phyloP scores from a whole-genome alignment of 495 filamentous ascomycete genomes.

The Tuber magnatum region DNA sequence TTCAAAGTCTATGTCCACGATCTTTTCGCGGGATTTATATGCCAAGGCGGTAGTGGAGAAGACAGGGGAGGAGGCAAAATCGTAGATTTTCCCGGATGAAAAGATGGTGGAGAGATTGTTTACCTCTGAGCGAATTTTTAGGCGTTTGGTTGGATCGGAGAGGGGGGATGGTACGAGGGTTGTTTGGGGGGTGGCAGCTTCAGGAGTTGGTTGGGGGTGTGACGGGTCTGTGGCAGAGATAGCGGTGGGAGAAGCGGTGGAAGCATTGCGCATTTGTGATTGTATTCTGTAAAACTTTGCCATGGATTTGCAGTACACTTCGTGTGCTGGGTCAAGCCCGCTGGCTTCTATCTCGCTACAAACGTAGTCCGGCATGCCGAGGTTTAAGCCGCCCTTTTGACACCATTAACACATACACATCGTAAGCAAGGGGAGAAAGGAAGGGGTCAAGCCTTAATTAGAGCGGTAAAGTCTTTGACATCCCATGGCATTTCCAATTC shows the following conservation, averaged over 20 bases:
- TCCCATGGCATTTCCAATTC: constrained; percentile 23
- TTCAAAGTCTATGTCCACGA: constrained; percentile 21
- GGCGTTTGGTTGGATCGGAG: neutral
- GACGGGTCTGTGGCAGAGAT: neutral
- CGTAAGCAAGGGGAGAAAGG: neutral
- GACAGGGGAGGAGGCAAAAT: constrained; percentile 23
- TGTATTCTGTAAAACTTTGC: neutral
- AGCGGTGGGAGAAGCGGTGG: neutral
- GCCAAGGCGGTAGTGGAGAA: constrained; percentile 14
- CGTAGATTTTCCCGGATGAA: constrained; percentile 22
- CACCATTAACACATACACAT: neutral
- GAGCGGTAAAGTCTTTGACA: constrained; percentile 23
- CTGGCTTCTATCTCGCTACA: constrained; percentile 16
- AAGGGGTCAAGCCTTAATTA: constrained; percentile 11
- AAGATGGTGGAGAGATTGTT: constrained; percentile 19
- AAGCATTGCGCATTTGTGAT: neutral
- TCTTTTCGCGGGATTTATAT: neutral
- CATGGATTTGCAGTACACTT: neutral
- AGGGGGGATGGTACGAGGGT: neutral
- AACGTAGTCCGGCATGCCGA: constrained; percentile 19
- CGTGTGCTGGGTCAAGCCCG: constrained; percentile 2
- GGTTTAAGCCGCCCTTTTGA: constrained; percentile 8
- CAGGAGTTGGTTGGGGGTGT: neutral
- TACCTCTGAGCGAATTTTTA: constrained; percentile 19
- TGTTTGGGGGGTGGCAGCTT: neutral